Percentiles rank a stretch among this genome's conserved stretches.
Conservation (phyloP, 495 filamentous ascomycete genomes). For the Podospora fimiseda region DNA sequence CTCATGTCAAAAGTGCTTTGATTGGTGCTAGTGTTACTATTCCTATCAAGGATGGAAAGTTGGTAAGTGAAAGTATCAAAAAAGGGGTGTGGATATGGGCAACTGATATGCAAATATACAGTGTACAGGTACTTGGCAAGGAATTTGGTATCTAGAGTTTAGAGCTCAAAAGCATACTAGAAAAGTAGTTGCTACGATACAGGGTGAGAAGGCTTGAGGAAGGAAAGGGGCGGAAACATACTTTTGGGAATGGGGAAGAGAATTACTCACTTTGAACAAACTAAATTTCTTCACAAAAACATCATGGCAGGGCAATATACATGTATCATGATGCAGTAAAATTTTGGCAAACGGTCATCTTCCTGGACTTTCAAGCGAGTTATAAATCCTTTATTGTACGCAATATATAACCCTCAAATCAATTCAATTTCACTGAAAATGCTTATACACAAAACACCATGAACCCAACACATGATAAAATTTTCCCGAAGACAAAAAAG, state of each 20-base stretch:
- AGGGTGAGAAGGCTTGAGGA: slow-evolving; percentile 68
- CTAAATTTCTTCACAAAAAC: too few relatives aligned
- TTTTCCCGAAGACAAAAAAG: too few relatives aligned
- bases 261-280: too few relatives aligned
- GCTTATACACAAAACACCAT: too few relatives aligned
- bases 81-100: not conserved
- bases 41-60: slow-evolving; percentile 77
- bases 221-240: not conserved
- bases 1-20: slow-evolving; percentile 86
- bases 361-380: too few relatives aligned
- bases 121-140: slow-evolving; percentile 60
- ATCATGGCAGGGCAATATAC: too few relatives aligned
- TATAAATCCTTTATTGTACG: too few relatives aligned
- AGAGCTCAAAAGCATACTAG: slow-evolving; percentile 65
- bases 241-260: not conserved
- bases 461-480: too few relatives aligned
- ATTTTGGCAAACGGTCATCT: too few relatives aligned
- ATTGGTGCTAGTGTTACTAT: slow-evolving; percentile 84
- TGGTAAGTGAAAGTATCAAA: slow-evolving; percentile 43
- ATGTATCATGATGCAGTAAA: too few relatives aligned
- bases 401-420: too few relatives aligned
- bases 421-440: too few relatives aligned
- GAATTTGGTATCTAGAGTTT: slow-evolving; percentile 95
- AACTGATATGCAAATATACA: not conserved
- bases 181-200: slow-evolving; percentile 85